Evolutionary conservation across 2,329 filamentous ascomycete genomes (phyloP).

Genomic region (Penicillium sp.): DNA sequence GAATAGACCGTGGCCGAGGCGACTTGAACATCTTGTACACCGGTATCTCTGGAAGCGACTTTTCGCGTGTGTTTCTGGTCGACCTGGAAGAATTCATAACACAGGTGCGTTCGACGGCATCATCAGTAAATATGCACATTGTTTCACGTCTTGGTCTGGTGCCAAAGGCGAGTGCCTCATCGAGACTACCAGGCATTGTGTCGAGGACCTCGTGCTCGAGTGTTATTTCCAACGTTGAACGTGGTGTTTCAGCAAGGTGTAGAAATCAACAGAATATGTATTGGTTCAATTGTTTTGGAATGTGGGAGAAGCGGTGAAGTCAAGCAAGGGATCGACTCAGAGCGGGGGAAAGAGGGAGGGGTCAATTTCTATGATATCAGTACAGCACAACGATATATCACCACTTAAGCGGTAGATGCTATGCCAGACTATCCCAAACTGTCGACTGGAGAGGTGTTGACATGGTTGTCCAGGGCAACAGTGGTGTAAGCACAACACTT

Average conservation of each 20-base stretch:
- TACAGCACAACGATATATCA: background rate
- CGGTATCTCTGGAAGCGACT: background rate
- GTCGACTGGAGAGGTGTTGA: background rate
- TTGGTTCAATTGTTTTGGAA: background rate
- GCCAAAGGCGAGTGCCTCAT: constrained; percentile 35
- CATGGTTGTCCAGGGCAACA: background rate
- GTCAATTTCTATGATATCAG: background rate
- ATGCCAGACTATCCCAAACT: background rate
- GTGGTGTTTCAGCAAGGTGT: background rate
- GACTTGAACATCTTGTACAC: constrained; percentile 31
- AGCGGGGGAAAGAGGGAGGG: constrained; percentile 1
- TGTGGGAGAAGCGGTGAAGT: constrained; percentile 8
- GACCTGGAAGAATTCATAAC: constrained; percentile 50
- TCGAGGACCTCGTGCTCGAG: background rate
- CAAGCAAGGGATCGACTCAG: constrained; percentile 7
- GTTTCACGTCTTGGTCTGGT: constrained; percentile 35
- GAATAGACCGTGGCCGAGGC: constrained; percentile 38
- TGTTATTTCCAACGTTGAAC: background rate
- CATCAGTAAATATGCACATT: constrained; percentile 46
- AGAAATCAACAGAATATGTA: background rate
- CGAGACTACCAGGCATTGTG: constrained; percentile 29
- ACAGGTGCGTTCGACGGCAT: constrained; percentile 44
- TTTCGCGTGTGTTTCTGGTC: constrained; percentile 29
- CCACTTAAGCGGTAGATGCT: background rate
- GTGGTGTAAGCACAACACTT: background rate